Conservation (phyloP, 768 basidiomycete genomes). For the Mycena amicta region DNA sequence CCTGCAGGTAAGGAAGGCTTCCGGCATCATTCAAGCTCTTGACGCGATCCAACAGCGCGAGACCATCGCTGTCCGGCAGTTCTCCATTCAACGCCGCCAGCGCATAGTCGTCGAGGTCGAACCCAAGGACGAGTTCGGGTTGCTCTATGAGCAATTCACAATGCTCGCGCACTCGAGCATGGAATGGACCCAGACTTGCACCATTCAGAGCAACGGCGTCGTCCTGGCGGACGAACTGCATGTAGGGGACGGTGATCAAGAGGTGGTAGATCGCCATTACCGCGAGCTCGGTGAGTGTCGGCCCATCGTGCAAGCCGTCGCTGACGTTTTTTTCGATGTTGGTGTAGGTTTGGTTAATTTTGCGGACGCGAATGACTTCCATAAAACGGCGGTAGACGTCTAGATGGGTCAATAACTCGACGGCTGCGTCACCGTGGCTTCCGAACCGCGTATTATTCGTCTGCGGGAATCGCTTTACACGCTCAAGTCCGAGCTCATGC, state of each 20-base stretch:
- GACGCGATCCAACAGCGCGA: not conserved
- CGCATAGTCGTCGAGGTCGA: not conserved
- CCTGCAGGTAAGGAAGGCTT: constrained; percentile 8
- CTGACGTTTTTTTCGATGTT: constrained; percentile 19
- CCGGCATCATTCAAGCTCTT: not conserved
- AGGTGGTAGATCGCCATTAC: constrained; percentile 20
- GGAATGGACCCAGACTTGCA: constrained; percentile 21
- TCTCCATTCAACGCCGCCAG: constrained; percentile 3
- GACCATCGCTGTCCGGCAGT: constrained; percentile 9
- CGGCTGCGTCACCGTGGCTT: constrained; percentile 9
- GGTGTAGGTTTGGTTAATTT: not conserved
- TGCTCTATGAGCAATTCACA: constrained; percentile 15
- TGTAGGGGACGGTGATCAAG: constrained; percentile 24
- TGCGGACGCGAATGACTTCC: not conserved
- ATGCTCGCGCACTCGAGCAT: constrained; percentile 13
- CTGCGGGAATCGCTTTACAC: constrained; percentile 5
- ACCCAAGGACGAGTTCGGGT: constrained; percentile 19
- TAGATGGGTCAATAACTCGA: not conserved
- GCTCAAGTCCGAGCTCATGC: not conserved
- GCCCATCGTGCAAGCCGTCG: constrained; percentile 21
- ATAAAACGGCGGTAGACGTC: not conserved
- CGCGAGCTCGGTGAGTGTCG: constrained; percentile 25
- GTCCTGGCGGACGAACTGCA: constrained; percentile 13
- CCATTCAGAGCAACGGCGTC: constrained; percentile 12
- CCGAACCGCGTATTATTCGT: constrained; percentile 12